These are phyloP conservation scores for Magnaporthiopsis incrustans DNA, from an alignment of 2,329 filamentous ascomycete species.

Conservation along the genomic window DNA sequence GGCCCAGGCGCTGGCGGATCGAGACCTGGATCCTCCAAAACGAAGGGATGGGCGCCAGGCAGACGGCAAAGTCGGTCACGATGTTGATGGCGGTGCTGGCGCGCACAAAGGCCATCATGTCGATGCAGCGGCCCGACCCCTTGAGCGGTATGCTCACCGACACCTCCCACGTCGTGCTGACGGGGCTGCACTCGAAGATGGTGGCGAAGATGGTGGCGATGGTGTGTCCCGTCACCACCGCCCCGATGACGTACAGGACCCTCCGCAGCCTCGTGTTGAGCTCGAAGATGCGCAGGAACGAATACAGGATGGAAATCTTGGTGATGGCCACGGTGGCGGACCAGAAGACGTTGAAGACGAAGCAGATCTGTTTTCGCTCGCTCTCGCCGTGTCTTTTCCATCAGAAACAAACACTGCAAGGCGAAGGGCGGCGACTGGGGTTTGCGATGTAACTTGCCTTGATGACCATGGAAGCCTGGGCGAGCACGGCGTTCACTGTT, in stretches of 20 bases:
- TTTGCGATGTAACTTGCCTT: conserved; percentile 5
- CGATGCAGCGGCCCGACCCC: conserved; percentile 15
- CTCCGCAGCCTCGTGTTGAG: conserved; percentile 21
- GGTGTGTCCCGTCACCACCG: conserved; percentile 14
- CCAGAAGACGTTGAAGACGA: conserved; percentile 44
- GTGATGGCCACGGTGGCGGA: conserved; percentile 34
- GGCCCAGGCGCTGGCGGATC: conserved; percentile 17
- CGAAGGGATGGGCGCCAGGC: conserved; percentile 20
- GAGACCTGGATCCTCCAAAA: conserved; percentile 22
- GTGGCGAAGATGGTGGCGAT: conserved; percentile 17
- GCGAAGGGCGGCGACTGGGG: not conserved
- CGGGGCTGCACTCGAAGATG: conserved; percentile 21
- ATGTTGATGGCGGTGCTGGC: conserved; percentile 21
- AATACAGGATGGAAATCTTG: conserved; percentile 22
- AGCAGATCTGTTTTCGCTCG: conserved; percentile 22
- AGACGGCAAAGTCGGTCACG: conserved; percentile 21
- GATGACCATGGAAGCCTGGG: conserved; percentile 13
- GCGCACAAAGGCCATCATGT: conserved; percentile 20
- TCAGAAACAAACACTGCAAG: not conserved
- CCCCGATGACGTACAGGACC: conserved; percentile 22
- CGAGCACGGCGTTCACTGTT: conserved; percentile 11
- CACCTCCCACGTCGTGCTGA: conserved; percentile 21
- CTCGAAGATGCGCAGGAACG: conserved; percentile 21
- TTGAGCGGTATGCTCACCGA: conserved; percentile 1
- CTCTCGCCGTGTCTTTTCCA: not conserved